Base-by-base conservation (phyloP, 208 protist genomes). In the Trypanosoma mega region DNA sequence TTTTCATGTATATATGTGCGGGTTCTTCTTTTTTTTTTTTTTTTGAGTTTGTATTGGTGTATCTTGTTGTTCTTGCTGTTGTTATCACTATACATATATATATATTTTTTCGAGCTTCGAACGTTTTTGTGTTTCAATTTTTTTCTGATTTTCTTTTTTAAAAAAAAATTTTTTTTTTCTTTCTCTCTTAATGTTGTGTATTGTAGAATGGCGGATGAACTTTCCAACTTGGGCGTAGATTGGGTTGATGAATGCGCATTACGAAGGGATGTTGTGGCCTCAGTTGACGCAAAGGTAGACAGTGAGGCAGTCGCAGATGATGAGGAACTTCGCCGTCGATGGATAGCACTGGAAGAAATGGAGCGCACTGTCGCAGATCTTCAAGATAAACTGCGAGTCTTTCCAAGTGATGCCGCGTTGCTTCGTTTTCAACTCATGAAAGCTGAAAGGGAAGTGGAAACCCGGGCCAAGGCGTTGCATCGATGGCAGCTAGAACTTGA, bases 231-330 rank as follows among this genome's bases (percentile, higher is more conserved):
- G 23, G 65, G 66, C 16, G 63, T 86, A 34, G 57, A 43, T 50
- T 79, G 74, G 59, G 65, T 82, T 33, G 80, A 86, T 57, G 84
- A 91, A 46, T 74, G 71, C 11, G 64, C 63, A 20, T 62, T 91
- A 58, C 68, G 80, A 3, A 33, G 64, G 18, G 75, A 85, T 18
- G 80, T 91, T 18, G 80, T 62, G 9, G 84, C 84, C 5, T 56
- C 41, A 5, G 68, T 91, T 1, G 71, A 80, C 6, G 76, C 76
- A 3, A 49, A 55, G 24, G 70, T 65, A 6, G 68, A 73, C 14
- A 44, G 47, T 0, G 79, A 45, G 4, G 73, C 68, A 6, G 27
- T 78, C 9, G 68, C 71, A 18, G 84, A 91, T 52, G 66, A 91
- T 54, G 68, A 65, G 29, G 47, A 55, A 24, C 11, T 87, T 9